phyloP scores from a whole-genome alignment of 257 asterid species.

The Catharanthus roseus region DNA sequence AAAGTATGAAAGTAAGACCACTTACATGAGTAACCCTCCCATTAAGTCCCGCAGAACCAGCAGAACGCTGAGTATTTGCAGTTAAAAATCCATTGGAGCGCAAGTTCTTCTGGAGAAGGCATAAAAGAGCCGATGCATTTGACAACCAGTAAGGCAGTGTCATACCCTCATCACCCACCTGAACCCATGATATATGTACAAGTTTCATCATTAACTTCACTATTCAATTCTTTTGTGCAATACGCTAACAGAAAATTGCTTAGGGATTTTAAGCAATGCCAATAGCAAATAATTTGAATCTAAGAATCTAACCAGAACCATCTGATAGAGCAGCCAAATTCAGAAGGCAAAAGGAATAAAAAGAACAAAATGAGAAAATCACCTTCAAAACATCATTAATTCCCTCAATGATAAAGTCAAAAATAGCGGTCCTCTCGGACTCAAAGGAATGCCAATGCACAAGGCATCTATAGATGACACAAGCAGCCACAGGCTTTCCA shows the following conservation, averaged over 20 bases:
- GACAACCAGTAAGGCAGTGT: conserved; percentile 95
- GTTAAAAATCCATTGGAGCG: conserved; percentile 78
- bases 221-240: neutral
- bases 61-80: conserved; percentile 75
- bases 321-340: neutral
- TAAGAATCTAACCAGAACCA: neutral
- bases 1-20: conserved; percentile 8
- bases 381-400: conserved; percentile 89
- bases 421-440: conserved; percentile 86
- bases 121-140: conserved; percentile 87
- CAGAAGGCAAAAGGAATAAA: neutral
- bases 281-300: neutral
- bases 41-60: conserved; percentile 62
- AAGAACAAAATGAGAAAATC: conserved; percentile 12
- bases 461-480: conserved; percentile 91
- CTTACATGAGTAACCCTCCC: conserved; percentile 78
- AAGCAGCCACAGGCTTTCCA: conserved; percentile 92
- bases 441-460: conserved; percentile 95
- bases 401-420: conserved; percentile 79
- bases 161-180: conserved; percentile 75
- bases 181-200: conserved; percentile 25
- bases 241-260: neutral
- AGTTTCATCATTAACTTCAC: conserved; percentile 7
- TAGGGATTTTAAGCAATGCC: neutral
- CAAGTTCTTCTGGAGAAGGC: conserved; percentile 88